Base-by-base conservation (phyloP, 805 yeast species). In the Lipomyces mesembrius region DNA sequence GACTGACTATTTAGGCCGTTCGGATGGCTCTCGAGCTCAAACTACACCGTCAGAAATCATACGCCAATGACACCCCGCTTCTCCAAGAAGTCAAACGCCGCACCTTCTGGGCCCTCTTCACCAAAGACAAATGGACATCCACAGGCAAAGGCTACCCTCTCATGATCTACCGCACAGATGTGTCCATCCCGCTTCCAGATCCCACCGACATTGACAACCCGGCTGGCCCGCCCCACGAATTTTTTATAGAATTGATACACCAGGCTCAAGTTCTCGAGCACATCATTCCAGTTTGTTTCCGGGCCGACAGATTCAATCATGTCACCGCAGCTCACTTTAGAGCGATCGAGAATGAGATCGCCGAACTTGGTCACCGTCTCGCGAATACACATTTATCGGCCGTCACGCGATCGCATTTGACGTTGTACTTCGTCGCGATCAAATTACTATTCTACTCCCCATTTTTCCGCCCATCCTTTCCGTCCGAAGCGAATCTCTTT, bases 61-160 rank as follows among this genome's bases (percentile, higher is more conserved):
- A 58, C 39, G 34, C 57, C 9, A 58, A 43, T 51, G 66, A 63
- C 51, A 3, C 53, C 9, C 59, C 66, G 2, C 62, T 63, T 17
- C 55, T 63, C 20, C 62, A 56, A 8, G 66, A 63, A 53, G 66
- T 63, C 27, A 63, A 63, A 34, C 58, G 66, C 11, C 66, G 66
- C 54, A 63, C 66, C 2, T 63, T 63, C 51, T 63, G 66, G 66
- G 51, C 66, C 29, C 27, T 63, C 17, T 63, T 58, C 56, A 46
- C 59, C 17, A 37, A 63, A 37, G 66, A 63, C 54, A 63, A 63
- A 49, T 51, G 58, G 54, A 51, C 59, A 0, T 56, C 57, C 35
- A 60, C 66, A n/a, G 54, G 54, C 39, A 63, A 58, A 58, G 66
- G 66, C n/a, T 63, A 63, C 29, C 62, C 66, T 12, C 27, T 58